Base-by-base conservation (phyloP, 2,329 filamentous ascomycete species). In the Pseudopyricularia javanii region DNA sequence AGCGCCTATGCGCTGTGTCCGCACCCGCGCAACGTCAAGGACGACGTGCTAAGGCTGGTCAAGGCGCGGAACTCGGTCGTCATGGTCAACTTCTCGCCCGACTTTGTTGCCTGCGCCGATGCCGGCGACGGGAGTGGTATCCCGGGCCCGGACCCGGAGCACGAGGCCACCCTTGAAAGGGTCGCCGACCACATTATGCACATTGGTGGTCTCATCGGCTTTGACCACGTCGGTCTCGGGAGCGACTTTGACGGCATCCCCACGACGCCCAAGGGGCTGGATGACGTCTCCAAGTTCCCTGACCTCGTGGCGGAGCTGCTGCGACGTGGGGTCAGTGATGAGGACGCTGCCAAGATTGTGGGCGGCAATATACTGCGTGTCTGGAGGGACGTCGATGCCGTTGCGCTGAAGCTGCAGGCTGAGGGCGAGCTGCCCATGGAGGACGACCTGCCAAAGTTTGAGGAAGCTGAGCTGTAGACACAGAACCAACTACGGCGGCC, bases 51-150 rank as follows among this genome's bases (percentile, higher is more conserved):
- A 7, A 70, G 85, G 37, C 72, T 93, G 1, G 86, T 96, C 35
- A 88, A 87, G 65, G 66, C 79, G 60, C 80, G 77, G 2, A 79
- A 84, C 56, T 86, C 85, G 3, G 61, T 97, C 9, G 87, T 96
- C 52, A 95, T 96, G 89, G 81, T 96, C 56, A 96, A 95, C 65
- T 94, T 95, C 62, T 73, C 79, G 15, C 88, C 89, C 0, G 82
- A 83, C 17, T 96, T 95, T 65, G 80, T 95, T 56, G 87, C 84
- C 28, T 95, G 91, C 65, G 49, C 14, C 7, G 75, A 51, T n/a
- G 59, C 79, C 9, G 71, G 75, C 1, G 74, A 77, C 32, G 72
- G 76, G 3, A 78, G 79, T 43, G 86, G 85, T 0, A 63, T 94
- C 5, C 88, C 89, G 0, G 76, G 83, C 14, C 78, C 78, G 54